Percentiles rank a stretch among this genome's conserved stretches.
Conservation (phyloP, 2,329 filamentous ascomycete species). For the Aaosphaeria arxii region DNA sequence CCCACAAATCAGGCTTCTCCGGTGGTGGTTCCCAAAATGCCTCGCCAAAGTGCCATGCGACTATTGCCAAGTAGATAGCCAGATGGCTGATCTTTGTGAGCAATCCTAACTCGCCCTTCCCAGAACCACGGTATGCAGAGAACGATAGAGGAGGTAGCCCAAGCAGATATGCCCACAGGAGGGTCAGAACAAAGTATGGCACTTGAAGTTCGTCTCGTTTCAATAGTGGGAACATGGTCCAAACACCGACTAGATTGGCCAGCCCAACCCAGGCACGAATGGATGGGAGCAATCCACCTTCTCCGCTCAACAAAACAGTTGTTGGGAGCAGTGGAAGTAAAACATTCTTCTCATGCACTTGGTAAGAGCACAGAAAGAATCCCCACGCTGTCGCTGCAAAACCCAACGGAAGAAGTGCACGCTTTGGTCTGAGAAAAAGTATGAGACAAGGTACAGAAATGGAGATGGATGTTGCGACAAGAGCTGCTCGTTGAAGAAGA, state of each 20-base stretch:
- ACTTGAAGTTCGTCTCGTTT: conserved; percentile 78
- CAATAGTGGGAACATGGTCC: conserved; percentile 92
- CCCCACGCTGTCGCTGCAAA: conserved; percentile 88
- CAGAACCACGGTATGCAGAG: conserved; percentile 59
- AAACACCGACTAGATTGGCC: conserved; percentile 82
- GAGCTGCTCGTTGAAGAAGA: conserved; percentile 72
- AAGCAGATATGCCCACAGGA: conserved; percentile 88
- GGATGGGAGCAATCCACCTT: conserved; percentile 72
- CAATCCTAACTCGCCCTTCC: conserved; percentile 45
- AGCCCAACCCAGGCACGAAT: conserved; percentile 92
- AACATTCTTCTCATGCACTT: conserved; percentile 98
- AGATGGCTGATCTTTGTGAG: conserved; percentile 70
- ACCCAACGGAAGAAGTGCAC: conserved; percentile 72
- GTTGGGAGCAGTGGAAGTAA: conserved; percentile 89
- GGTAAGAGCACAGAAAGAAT: conserved; percentile 96
- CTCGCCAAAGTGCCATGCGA: conserved; percentile 77
- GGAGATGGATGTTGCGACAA: conserved; percentile 69
- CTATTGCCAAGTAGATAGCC: conserved; percentile 73
- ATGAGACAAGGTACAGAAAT: conserved; percentile 78
- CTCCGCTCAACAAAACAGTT: conserved; percentile 79
- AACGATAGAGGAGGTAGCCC: conserved; percentile 78
- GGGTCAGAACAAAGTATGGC: conserved; percentile 79
- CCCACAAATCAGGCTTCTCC: conserved; percentile 89
- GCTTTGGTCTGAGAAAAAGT: conserved; percentile 74
- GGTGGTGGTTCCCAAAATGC: conserved; percentile 64